These are phyloP conservation scores for Lablab purpureus DNA, from an alignment of 306 rosid species.

Conservation along the genomic window DNA sequence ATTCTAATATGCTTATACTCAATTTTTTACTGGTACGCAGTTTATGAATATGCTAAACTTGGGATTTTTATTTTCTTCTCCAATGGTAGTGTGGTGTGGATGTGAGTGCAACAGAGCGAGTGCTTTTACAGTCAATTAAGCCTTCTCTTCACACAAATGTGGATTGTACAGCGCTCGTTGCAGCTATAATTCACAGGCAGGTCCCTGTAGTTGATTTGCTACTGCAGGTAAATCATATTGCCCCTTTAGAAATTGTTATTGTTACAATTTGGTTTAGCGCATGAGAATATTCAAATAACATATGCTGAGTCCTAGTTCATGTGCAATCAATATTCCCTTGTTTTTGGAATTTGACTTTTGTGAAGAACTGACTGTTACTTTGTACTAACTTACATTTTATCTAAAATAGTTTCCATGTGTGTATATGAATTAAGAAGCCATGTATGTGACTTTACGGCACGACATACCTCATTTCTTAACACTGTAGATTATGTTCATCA, in stretches of 20 bases:
- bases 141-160: constrained; percentile 89
- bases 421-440: constrained; percentile 12
- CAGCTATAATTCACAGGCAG: constrained; percentile 93
- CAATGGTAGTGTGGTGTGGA: constrained; percentile 83
- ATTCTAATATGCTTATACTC: constrained; percentile 10
- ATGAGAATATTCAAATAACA: constrained; percentile 8
- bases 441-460: background rate
- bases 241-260: constrained; percentile 34
- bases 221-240: constrained; percentile 64
- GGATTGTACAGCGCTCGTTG: constrained; percentile 82
- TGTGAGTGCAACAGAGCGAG: constrained; percentile 67
- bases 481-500: background rate
- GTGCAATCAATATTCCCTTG: constrained; percentile 18
- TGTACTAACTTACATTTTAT: constrained; percentile 1
- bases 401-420: constrained; percentile 18
- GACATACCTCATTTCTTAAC: background rate
- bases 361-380: constrained; percentile 16
- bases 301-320: constrained; percentile 18
- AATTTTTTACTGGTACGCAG: background rate
- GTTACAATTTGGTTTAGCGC: constrained; percentile 13
- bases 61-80: constrained; percentile 42
- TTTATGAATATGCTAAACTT: constrained; percentile 23
- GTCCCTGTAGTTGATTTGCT: constrained; percentile 72
- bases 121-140: constrained; percentile 82
- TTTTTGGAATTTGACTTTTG: constrained; percentile 5